Base-by-base conservation (phyloP, 2,329 filamentous ascomycete genomes). In the Alternaria arbusti region DNA sequence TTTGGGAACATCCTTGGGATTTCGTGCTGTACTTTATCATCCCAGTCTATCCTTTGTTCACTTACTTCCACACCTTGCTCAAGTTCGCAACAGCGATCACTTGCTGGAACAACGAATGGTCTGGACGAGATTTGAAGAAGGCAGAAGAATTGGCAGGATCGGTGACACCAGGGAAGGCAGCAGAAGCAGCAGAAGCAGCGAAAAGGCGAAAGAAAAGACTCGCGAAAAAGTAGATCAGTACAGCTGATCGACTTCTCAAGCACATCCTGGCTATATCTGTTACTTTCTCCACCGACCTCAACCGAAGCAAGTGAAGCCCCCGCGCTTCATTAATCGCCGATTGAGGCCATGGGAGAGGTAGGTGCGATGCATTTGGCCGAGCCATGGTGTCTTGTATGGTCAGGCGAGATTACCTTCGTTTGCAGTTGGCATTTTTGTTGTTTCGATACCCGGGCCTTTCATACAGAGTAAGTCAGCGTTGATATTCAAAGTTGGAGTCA, bases 1-100 rank as follows among this genome's bases (percentile, higher is more conserved):
- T 72, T 46, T 57, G 50, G 26, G 59, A 57, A 0, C 52, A 71
- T 46, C 71, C 70, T 1, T 9, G 30, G 9, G 69, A 72, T 11
- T 74, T 74, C 51, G 23, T 74, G 1, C 40, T 70, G 3, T 74
- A 65, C 43, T 74, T 72, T 1, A 32, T 71, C 11, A 59, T 73
- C 20, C 72, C 72, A 0, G 67, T 65, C 0, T 70, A 67, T 13
- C 65, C 65, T 1, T 8, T 66, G 1, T 74, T 75, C 36, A 57
- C 43, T 0, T 74, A 74, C 47, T 61, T 23, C 10, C 71, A 76
- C 17, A 70, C 69, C 0, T 6, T 66, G 0, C 22, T 73, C 32
- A 75, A 75, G 52, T 5, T 71, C n/a, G n/a, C n/a, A n/a, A 70
- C 66, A 9, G 62, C 55, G 10, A 46, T 71, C 4, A 73, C 65